These are phyloP conservation scores for Aleurites moluccanus DNA, from an alignment of 441 rosid genomes.

Conservation along the genomic window DNA sequence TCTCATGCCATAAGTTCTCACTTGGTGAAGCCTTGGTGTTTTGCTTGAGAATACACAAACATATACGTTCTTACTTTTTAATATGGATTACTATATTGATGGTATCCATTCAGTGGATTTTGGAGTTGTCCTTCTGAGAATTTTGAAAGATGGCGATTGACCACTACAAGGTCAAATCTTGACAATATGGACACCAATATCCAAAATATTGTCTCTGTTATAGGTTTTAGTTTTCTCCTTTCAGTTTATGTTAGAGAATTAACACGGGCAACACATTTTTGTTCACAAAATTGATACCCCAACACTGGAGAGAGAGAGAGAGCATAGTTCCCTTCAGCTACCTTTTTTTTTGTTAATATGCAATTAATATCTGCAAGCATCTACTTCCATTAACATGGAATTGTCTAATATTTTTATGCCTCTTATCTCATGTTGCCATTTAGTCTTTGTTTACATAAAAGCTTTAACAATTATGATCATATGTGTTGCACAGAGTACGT, in stretches of 20 bases:
- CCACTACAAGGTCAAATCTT: background rate
- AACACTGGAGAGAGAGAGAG: background rate
- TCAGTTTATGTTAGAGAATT: background rate
- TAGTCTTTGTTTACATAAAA: background rate
- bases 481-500: slow-evolving; percentile 57
- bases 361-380: background rate
- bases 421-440: slow-evolving; percentile 1
- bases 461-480: slow-evolving; percentile 1
- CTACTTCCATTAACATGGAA: slow-evolving; percentile 3
- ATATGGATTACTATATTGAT: background rate
- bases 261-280: background rate
- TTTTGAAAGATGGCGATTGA: background rate
- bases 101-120: background rate
- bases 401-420: background rate
- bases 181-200: background rate
- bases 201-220: background rate
- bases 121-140: background rate
- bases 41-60: background rate
- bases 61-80: background rate
- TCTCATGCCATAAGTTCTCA: background rate
- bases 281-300: background rate
- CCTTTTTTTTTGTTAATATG: background rate
- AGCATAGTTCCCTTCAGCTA: background rate
- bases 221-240: background rate
- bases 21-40: background rate